These are phyloP conservation scores for Macaranga tanarius DNA, from an alignment of 441 rosid species.

Conservation along the genomic window DNA sequence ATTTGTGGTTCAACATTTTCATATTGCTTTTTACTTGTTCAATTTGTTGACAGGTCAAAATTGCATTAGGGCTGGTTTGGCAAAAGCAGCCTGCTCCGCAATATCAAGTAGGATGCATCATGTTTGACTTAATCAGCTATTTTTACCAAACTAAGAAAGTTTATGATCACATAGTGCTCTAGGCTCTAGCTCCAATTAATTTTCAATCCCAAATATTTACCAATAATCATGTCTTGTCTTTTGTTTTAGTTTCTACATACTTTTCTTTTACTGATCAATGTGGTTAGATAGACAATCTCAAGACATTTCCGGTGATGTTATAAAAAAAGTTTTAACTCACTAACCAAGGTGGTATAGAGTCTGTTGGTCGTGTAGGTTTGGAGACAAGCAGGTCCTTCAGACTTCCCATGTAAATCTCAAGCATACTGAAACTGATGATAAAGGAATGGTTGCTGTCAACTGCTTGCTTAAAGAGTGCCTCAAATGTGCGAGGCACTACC, in stretches of 20 bases:
- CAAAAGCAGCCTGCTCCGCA: neutral
- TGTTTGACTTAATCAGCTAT: too few species aligned
- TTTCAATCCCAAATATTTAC: too few species aligned
- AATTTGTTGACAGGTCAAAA: neutral
- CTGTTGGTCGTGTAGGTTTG: constrained; percentile 47
- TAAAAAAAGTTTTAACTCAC: constrained; percentile 11
- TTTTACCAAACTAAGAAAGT: too few species aligned
- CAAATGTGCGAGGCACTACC: constrained; percentile 56
- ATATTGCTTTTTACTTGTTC: neutral
- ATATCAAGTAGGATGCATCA: neutral
- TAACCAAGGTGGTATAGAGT: constrained; percentile 67
- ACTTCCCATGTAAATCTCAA: constrained; percentile 82
- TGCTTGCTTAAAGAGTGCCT: constrained; percentile 62
- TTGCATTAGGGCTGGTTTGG: neutral
- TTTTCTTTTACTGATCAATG: too few species aligned
- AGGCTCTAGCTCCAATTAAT: too few species aligned
- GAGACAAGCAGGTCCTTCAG: constrained; percentile 69
- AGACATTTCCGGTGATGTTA: neutral
- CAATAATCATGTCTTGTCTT: too few species aligned
- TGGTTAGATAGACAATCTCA: neutral
- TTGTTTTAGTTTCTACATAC: too few species aligned
- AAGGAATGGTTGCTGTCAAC: constrained; percentile 52
- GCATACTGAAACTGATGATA: constrained; percentile 69
- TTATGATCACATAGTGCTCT: too few species aligned
- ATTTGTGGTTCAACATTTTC: too few species aligned